Evolutionary conservation across 1,284 basidiomycete species (phyloP), one percentile per base, ranked within the genome.

Genomic region (Cerioporus squamosus): DNA sequence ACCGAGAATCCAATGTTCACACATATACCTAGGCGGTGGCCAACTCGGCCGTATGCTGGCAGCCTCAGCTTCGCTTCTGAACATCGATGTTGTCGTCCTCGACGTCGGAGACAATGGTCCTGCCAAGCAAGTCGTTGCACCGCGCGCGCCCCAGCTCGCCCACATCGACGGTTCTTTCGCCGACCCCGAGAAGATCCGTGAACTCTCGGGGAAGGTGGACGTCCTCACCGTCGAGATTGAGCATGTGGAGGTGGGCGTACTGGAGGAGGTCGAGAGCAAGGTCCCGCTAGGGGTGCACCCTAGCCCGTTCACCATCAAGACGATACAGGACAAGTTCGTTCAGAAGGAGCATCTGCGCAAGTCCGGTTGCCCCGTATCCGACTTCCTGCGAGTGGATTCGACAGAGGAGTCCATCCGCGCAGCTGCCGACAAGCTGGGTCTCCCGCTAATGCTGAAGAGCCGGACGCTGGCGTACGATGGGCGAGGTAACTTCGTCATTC

Each of bases 41-140:
- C 97, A 99, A 77, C 87, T 99, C 17, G 97, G 97, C 46, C 94
- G 97, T 43, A 98, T 99, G 97, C 85, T 99, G 40, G 93, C 91
- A 9, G 91, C 92, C 48, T 90, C 97, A 0, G 97, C 97, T 1
- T 89, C 95, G 10, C 82, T 95, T 38, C 84, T 98, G 57, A 93
- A 95, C 70, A 83, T 98, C 64, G 85, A 91, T 46, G 81, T 97
- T n/a, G 78, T 95, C 38, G 87, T 98, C 65, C 88, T 99, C 48
- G 97, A 98, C 72, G 83, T 87, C 14, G 94, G 94, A 17, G 79
- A 83, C 36, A 75, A 84, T 57, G 86, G 86, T 2, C 97, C 97
- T 0, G 97, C 97, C 14, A 99, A 98, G 76, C 97, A 98, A 74
- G 84, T 98, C 66, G 69, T 93, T 45, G 77, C 85, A 3, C 83